These are phyloP conservation scores for Waltiozyma sp. DNA, from an alignment of 1,139 yeast genomes.

Conservation along the genomic window DNA sequence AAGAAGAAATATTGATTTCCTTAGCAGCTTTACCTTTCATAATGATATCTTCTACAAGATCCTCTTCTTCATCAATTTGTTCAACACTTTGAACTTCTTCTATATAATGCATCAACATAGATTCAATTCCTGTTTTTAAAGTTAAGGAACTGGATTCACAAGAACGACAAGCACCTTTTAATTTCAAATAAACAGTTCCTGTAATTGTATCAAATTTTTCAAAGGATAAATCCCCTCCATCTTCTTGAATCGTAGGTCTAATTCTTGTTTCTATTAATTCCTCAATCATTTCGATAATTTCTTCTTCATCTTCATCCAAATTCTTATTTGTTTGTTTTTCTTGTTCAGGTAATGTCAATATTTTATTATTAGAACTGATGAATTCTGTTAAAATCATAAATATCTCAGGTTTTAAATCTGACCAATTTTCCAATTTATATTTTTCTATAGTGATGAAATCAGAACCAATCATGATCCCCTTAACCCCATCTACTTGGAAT, in stretches of 20 bases:
- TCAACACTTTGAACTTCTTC: slow-evolving; percentile 66
- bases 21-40: neutral
- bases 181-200: slow-evolving; percentile 55
- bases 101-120: slow-evolving; percentile 70
- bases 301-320: slow-evolving; percentile 31
- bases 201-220: slow-evolving; percentile 49
- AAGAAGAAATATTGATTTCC: no score
- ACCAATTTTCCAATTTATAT: slow-evolving; percentile 49
- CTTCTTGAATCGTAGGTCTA: slow-evolving; percentile 87
- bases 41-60: neutral
- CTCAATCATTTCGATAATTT: slow-evolving; percentile 78
- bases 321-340: slow-evolving; percentile 18
- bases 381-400: slow-evolving; percentile 78
- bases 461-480: slow-evolving; percentile 79
- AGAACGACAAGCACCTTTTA: slow-evolving; percentile 73
- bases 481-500: slow-evolving; percentile 77
- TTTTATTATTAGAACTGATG: slow-evolving; percentile 63
- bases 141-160: slow-evolving; percentile 72
- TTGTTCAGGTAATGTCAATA: slow-evolving; percentile 24
- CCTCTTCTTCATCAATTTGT: slow-evolving; percentile 33
- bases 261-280: slow-evolving; percentile 90
- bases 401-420: slow-evolving; percentile 76
- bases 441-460: slow-evolving; percentile 84
- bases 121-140: slow-evolving; percentile 68
- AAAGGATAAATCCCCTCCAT: slow-evolving; percentile 76